Evolutionary conservation across 2,329 filamentous ascomycete genomes (phyloP).

Genomic region (Arthrobotrys entomopaga): DNA sequence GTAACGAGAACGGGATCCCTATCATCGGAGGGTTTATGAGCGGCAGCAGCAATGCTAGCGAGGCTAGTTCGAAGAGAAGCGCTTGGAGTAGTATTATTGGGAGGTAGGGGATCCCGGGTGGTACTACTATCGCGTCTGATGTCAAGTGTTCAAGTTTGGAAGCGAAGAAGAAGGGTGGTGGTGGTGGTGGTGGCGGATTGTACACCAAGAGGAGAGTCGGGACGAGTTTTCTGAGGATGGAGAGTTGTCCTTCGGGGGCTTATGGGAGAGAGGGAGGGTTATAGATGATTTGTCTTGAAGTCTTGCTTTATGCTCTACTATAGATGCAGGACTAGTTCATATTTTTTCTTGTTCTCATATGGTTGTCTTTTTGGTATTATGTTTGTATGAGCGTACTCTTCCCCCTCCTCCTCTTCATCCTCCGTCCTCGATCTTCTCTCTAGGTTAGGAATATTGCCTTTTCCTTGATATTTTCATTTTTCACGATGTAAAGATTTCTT

Average conservation of each 20-base stretch:
- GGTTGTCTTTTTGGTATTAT: too few species aligned
- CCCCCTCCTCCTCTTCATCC: background rate
- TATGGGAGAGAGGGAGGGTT: background rate
- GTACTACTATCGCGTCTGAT: background rate
- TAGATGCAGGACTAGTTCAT: background rate
- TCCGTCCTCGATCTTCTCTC: too few species aligned
- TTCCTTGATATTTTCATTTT: too few species aligned
- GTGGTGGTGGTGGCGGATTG: too few species aligned
- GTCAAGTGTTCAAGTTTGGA: background rate
- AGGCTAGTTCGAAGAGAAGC: conserved; percentile 32
- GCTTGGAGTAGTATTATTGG: conserved; percentile 45
- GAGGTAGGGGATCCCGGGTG: conserved; percentile 36
- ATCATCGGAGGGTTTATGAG: conserved; percentile 45
- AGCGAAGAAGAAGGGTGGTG: background rate
- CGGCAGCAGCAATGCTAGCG: conserved; percentile 25
- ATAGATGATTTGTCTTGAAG: background rate
- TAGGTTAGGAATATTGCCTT: too few species aligned
- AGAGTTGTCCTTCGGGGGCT: background rate
- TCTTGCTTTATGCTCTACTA: background rate
- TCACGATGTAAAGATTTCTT: too few species aligned
- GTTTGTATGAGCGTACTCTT: background rate
- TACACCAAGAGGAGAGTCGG: conserved; percentile 18
- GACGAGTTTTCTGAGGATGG: conserved; percentile 7
- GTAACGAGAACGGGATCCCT: conserved; percentile 61
- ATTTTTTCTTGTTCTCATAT: background rate